Percentiles rank a stretch among this genome's conserved stretches.
Conservation (phyloP, 768 basidiomycete genomes). For the Cystobasidium tubakii region DNA sequence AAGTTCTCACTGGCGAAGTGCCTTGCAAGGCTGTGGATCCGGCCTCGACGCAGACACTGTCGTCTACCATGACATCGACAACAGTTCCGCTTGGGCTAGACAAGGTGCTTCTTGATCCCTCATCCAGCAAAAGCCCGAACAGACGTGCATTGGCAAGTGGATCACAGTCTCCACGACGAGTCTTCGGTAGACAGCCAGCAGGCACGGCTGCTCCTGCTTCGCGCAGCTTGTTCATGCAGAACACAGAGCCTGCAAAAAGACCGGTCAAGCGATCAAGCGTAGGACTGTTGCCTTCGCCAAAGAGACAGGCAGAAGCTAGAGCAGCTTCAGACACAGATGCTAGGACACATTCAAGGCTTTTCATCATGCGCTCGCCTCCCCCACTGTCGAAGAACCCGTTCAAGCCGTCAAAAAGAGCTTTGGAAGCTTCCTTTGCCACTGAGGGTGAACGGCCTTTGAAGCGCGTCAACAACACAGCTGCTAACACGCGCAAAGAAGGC, state of each 20-base stretch:
- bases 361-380: neutral
- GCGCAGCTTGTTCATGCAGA: neutral
- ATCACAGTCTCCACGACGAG: neutral
- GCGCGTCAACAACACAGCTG: constrained; percentile 1
- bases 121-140: neutral
- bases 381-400: neutral
- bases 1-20: neutral
- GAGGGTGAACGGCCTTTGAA: neutral
- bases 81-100: neutral
- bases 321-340: neutral
- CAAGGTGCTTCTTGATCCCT: neutral
- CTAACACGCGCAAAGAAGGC: neutral
- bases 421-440: neutral
- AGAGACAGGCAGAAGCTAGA: neutral
- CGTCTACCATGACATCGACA: neutral
- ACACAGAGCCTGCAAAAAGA: neutral
- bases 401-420: neutral
- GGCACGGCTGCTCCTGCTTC: neutral
- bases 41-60: neutral
- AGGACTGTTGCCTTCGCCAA: neutral
- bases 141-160: neutral
- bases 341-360: neutral
- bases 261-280: neutral
- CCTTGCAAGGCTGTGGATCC: neutral
- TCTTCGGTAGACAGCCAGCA: neutral